These are phyloP conservation scores for Buxus sempervirens DNA, from an alignment of 164 flowering plant genomes.

Conservation along the genomic window DNA sequence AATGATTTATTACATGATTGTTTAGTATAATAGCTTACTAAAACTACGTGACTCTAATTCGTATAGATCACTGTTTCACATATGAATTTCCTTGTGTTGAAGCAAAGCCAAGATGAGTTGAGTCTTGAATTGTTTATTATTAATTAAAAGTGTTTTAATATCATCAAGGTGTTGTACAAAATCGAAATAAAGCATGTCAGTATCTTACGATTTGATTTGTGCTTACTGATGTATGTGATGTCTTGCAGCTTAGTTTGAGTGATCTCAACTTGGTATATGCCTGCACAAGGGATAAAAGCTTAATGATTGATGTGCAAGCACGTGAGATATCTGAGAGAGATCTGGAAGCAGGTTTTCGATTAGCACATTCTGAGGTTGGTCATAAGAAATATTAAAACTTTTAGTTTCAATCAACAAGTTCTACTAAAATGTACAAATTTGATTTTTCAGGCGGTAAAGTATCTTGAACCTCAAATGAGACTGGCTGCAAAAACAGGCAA, in stretches of 20 bases:
- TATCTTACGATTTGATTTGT: not conserved
- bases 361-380: conserved; percentile 89
- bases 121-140: not conserved
- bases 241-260: conserved; percentile 73
- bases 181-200: no score
- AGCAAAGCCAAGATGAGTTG: not conserved
- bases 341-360: conserved; percentile 71
- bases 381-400: not conserved
- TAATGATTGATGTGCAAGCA: conserved; percentile 96
- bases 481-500: conserved; percentile 92
- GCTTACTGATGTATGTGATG: conserved; percentile 9
- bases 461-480: conserved; percentile 84
- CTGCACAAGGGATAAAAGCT: conserved; percentile 86
- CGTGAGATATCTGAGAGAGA: conserved; percentile 92
- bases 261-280: conserved; percentile 97
- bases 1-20: not conserved
- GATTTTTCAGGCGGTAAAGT: conserved; percentile 71
- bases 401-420: not conserved
- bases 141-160: not conserved
- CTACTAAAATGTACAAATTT: conserved; percentile 13
- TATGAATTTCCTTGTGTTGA: not conserved
- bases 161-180: not conserved
- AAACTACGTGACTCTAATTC: not conserved
- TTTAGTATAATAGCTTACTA: not conserved
- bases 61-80: not conserved